phyloP scores from a whole-genome alignment of 441 rosid genomes.

The Macaranga tanarius region DNA sequence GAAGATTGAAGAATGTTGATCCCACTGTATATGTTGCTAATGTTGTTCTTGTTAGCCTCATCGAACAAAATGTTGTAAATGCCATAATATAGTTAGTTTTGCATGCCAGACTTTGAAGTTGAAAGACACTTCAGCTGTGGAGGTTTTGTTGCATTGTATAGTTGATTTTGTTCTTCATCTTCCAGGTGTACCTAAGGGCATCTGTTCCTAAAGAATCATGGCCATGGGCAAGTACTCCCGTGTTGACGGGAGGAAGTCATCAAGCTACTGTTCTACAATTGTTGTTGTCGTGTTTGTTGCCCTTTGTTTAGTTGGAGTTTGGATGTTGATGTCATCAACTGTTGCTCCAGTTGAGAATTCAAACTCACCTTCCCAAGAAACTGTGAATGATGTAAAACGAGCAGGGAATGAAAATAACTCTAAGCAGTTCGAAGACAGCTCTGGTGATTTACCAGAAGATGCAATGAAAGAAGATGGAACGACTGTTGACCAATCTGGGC shows the following conservation, averaged over 20 bases:
- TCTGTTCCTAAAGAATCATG: slow-evolving; percentile 37
- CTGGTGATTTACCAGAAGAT: slow-evolving; percentile 61
- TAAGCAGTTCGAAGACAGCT: slow-evolving; percentile 50
- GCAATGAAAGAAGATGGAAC: slow-evolving; percentile 52
- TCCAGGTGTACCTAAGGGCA: slow-evolving; percentile 29
- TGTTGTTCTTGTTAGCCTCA: background rate
- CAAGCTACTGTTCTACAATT: slow-evolving; percentile 74
- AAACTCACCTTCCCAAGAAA: slow-evolving; percentile 44
- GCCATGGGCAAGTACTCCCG: slow-evolving; percentile 71
- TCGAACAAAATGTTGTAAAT: background rate
- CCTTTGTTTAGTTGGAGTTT: slow-evolving; percentile 78
- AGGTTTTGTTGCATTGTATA: background rate
- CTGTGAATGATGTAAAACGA: slow-evolving; percentile 47
- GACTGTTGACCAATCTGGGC: slow-evolving; percentile 24
- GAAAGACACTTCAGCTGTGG: background rate
- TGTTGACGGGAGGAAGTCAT: slow-evolving; percentile 65
- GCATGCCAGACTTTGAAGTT: background rate
- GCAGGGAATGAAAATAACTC: slow-evolving; percentile 42
- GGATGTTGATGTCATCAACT: slow-evolving; percentile 93
- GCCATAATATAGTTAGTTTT: background rate
- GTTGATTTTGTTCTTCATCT: slow-evolving; percentile 19
- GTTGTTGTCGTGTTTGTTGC: slow-evolving; percentile 76
- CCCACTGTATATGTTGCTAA: background rate
- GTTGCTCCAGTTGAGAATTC: slow-evolving; percentile 53
- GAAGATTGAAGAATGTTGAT: background rate